Conservation (phyloP, 164 flowering plant genomes). For the Malania oleifera region DNA sequence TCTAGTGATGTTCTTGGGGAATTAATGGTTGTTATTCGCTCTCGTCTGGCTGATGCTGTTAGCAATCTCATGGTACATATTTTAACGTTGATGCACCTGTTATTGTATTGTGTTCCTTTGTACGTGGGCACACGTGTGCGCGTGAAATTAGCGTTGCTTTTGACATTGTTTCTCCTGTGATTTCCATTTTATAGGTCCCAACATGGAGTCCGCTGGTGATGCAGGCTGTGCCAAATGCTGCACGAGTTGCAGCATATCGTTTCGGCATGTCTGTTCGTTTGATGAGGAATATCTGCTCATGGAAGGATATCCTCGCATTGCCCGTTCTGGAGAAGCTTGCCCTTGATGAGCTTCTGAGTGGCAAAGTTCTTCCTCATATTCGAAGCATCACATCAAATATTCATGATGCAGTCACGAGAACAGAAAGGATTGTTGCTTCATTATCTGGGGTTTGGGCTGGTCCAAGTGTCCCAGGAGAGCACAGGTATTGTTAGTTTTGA, state of each 20-base stretch:
- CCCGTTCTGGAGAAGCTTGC: slow-evolving; percentile 78
- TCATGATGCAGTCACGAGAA: slow-evolving; percentile 84
- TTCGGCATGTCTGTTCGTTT: slow-evolving; percentile 86
- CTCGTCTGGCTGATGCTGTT: slow-evolving; percentile 73
- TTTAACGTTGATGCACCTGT: background rate
- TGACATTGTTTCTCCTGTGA: background rate
- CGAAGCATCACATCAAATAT: slow-evolving; percentile 56
- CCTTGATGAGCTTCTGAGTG: slow-evolving; percentile 70
- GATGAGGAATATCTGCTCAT: slow-evolving; percentile 78
- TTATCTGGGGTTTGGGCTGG: slow-evolving; percentile 83
- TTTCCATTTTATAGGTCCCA: slow-evolving; percentile 54
- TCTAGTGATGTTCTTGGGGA: slow-evolving; percentile 65
- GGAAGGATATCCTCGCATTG: slow-evolving; percentile 78
- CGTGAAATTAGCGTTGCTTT: slow-evolving; percentile 1
- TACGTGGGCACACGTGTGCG: background rate
- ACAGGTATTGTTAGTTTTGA: slow-evolving; percentile 41
- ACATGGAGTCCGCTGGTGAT: slow-evolving; percentile 67
- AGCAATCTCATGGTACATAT: slow-evolving; percentile 48
- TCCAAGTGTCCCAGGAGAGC: slow-evolving; percentile 39
- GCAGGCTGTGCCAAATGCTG: slow-evolving; percentile 80
- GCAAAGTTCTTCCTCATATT: slow-evolving; percentile 82
- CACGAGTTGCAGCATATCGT: slow-evolving; percentile 74
- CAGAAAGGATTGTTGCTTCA: slow-evolving; percentile 77
- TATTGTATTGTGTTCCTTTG: slow-evolving; percentile 3
- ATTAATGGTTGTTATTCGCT: slow-evolving; percentile 53